Evolutionary conservation across 768 basidiomycete species (phyloP), one percentile per base, ranked within the genome.

Genomic region (Galerina sulciceps): DNA sequence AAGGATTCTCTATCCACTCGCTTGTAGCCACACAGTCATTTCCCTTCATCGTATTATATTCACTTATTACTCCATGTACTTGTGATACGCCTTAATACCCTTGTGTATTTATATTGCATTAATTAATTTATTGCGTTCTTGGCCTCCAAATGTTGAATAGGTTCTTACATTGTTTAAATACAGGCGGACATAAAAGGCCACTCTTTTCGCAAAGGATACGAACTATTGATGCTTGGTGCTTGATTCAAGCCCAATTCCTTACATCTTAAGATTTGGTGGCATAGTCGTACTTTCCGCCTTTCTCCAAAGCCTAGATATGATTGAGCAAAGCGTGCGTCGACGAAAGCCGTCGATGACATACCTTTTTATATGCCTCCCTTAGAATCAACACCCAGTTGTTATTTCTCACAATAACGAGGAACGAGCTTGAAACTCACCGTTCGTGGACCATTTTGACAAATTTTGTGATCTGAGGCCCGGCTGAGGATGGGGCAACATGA

Each of bases 201-300:
- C 8, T 31, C 26, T 31, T 31, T 31, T 31, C 26, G 26, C 8
- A 31, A 31, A 41, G 23, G n/a, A n/a, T n/a, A n/a, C n/a, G n/a
- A n/a, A n/a, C n/a, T n/a, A n/a, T n/a, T n/a, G n/a, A n/a, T n/a
- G n/a, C 38, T 46, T 31, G 34, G 14, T 37, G 23, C n/a, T 50
- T 18, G 31, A 50, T 38, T 50, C 23, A 5, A n/a, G 9, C 14
- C 55, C 20, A 18, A 15, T 8, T 43, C 3, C 42, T 26, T 46
- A 31, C 35, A 34, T 35, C 15, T 23, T 40, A 63, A 57, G 50
- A 36, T 57, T 63, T 58, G 2, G 65, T 58, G 2, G 65, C 70
- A 58, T 68, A 73, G 4, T 63, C 61, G 57, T 74, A 76, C 41
- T 70, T 57, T 23, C 73, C 73, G 13, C 73, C 73, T 53, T 68